These are phyloP conservation scores for Cordyceps fumosorosea DNA, from an alignment of 2,329 filamentous ascomycete species.

Conservation along the genomic window DNA sequence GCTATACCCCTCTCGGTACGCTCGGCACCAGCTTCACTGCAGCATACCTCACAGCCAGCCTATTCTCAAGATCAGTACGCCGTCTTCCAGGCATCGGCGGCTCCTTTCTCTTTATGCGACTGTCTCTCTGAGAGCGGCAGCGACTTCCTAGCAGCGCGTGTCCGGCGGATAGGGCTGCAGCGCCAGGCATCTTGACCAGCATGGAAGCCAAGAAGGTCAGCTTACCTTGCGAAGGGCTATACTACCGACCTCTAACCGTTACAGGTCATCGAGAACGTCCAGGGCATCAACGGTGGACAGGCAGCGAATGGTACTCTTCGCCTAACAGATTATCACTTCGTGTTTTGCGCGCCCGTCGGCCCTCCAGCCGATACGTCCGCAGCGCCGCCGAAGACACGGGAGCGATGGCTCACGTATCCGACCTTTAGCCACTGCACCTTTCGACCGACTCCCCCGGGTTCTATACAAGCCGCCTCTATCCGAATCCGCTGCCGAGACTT, in stretches of 20 bases:
- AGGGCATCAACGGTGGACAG: slow-evolving; percentile 53
- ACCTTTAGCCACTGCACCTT: slow-evolving; percentile 79
- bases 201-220: slow-evolving; percentile 39
- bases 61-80: not conserved
- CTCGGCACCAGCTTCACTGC: not conserved
- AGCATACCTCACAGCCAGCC: not conserved
- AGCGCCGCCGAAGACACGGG: slow-evolving; percentile 38
- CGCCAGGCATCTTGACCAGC: not conserved
- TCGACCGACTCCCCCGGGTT: slow-evolving; percentile 63
- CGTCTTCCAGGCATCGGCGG: not conserved
- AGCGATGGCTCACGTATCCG: slow-evolving; percentile 92
- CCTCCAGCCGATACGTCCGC: slow-evolving; percentile 20
- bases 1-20: slow-evolving; percentile 7
- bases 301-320: slow-evolving; percentile 51
- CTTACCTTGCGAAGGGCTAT: slow-evolving; percentile 9
- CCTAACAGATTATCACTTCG: slow-evolving; percentile 56
- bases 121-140: not conserved
- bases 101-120: not conserved
- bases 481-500: slow-evolving; percentile 90
- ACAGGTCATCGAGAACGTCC: slow-evolving; percentile 50
- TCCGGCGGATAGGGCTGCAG: not conserved
- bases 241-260: slow-evolving; percentile 14
- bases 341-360: slow-evolving; percentile 41
- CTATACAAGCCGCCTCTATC: slow-evolving; percentile 71
- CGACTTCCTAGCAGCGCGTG: not conserved